A percentile compares a stretch with the other conserved stretches of the same genome.
Conservation (phyloP, 2,329 filamentous ascomycete genomes). For the Trichophyton mentagrophytes region DNA sequence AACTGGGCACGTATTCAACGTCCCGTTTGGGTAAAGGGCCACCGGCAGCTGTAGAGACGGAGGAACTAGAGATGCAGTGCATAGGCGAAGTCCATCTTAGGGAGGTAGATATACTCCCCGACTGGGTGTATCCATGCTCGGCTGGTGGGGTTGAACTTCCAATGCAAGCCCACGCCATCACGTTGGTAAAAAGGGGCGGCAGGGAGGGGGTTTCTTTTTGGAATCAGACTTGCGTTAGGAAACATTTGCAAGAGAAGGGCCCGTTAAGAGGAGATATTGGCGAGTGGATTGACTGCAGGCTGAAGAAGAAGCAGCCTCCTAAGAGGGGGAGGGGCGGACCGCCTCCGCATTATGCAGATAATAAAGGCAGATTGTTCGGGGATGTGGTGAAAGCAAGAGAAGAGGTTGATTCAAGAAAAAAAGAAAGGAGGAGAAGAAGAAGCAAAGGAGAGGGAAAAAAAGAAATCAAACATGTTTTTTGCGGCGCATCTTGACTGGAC, state of each 20-base stretch:
- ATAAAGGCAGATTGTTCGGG: neutral
- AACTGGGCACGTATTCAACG: neutral
- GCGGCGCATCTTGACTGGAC: neutral
- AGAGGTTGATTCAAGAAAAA: too few relatives aligned
- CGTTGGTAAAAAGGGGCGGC: neutral
- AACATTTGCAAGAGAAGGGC: neutral
- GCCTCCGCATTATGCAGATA: constrained; percentile 1
- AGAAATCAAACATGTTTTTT: neutral
- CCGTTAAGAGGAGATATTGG: neutral
- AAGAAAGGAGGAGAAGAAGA: neutral
- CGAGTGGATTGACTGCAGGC: neutral
- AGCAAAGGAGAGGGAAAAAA: neutral
- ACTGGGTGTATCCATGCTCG: neutral
- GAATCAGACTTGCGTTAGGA: neutral
- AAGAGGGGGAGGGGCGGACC: neutral
- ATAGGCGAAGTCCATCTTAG: neutral
- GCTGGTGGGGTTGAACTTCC: neutral
- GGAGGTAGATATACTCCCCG: neutral
- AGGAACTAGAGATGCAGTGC: constrained; percentile 1
- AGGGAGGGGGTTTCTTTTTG: neutral
- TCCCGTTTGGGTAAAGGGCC: neutral
- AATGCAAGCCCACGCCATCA: neutral
- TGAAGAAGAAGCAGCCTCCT: neutral
- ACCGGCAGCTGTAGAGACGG: neutral
- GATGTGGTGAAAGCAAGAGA: neutral